Conservation (phyloP, 306 rosid genomes). For the Medicago lupulina region DNA sequence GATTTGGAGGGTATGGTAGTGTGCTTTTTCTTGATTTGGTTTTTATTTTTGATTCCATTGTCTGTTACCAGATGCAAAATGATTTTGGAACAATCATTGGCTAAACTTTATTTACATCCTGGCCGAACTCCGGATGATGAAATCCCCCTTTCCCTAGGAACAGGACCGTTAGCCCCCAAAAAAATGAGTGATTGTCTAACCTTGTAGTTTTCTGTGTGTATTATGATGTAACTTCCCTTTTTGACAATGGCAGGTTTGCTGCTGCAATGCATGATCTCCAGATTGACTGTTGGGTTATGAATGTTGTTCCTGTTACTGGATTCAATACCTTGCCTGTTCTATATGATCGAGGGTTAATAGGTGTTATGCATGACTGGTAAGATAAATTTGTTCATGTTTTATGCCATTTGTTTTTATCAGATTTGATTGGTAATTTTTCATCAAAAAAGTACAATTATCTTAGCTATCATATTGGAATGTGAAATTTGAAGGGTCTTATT, state of each 20-base stretch:
- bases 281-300: conserved; percentile 86
- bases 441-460: neutral
- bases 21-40: neutral
- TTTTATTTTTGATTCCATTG: neutral
- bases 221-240: conserved; percentile 45
- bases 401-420: conserved; percentile 18
- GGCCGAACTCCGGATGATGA: neutral
- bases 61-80: conserved; percentile 5
- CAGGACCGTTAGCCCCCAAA: no score
- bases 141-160: neutral
- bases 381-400: conserved; percentile 31
- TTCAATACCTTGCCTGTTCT: conserved; percentile 81
- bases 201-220: conserved; percentile 12
- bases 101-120: neutral
- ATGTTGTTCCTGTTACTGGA: conserved; percentile 81
- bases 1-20: conserved; percentile 84
- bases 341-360: conserved; percentile 88
- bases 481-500: conserved; percentile 28
- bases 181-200: conserved; percentile 18
- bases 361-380: conserved; percentile 96
- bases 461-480: conserved; percentile 17
- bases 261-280: conserved; percentile 64
- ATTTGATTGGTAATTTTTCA: conserved; percentile 21
- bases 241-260: conserved; percentile 72
- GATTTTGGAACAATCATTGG: neutral